Base-by-base conservation (phyloP, 164 flowering plant genomes). In the Buxus sempervirens region DNA sequence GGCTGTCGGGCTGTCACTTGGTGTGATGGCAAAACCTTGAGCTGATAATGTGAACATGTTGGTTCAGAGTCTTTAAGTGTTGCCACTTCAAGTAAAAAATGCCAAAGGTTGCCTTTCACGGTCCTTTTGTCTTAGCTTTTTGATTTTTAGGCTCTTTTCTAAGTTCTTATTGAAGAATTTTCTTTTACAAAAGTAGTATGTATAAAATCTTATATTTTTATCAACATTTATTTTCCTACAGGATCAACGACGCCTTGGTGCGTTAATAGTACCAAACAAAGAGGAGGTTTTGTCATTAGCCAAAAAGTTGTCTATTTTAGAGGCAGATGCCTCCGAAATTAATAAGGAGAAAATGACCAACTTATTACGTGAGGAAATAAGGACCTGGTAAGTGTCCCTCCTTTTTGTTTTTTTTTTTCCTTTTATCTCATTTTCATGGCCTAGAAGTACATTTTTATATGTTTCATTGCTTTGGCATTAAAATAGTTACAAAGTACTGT, bases 201-300 rank as follows among this genome's bases (percentile, higher is more conserved):
- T 6, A 9, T 48, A n/a, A 25, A 27, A 10, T 48, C 63, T 62
- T 54, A 32, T 54, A 32, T 59, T 66, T n/a, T n/a, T 22, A n/a
- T 41, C 3, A n/a, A 60, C 51, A 5, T 54, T 36, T 28, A 54
- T 69, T 58, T 16, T 38, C 53, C 28, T 67, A 32, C 80, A 94
- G 98, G 97, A 94, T 80, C 89, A 88, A 76, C 82, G 98, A 4
- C 96, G 97, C 20, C 88, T 90, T 63, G 98, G 93, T 77, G 98
- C 98, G 65, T 62, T 89, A 42, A 80, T 91, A 70, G 91, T 91
- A 65, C 97, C 98, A 62, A 83, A 90, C 81, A 85, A 83, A 77
- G 97, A 91, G 65, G 97, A 87, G 76, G 72, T 82, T 49, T 67
- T 86, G 61, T 14, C 57, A 21, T 74, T 74, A 49, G 90, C 93